Evolutionary conservation across 805 yeast genomes (phyloP).

Genomic region (Candida cerambycidarum): DNA sequence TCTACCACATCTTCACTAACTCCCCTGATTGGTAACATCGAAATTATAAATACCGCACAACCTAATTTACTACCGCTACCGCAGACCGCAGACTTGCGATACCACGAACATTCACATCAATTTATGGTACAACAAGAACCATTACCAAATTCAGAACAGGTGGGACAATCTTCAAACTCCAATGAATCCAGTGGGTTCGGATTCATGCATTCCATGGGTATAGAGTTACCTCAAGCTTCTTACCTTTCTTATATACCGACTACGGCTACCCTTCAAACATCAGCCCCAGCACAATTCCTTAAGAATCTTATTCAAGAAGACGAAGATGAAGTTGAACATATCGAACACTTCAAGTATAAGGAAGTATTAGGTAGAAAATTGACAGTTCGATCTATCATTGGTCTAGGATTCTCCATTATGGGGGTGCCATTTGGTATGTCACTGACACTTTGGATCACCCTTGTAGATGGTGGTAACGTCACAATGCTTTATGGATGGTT

Average conservation of each 20-base stretch:
- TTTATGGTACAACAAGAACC: not conserved
- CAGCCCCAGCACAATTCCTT: slow-evolving; percentile 15
- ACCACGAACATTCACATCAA: not conserved
- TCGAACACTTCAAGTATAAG: slow-evolving; percentile 72
- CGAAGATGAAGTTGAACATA: slow-evolving; percentile 52
- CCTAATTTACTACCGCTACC: too few relatives aligned
- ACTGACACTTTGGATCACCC: slow-evolving; percentile 67
- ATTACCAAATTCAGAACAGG: too few relatives aligned
- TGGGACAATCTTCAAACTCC: not conserved
- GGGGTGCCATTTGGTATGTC: slow-evolving; percentile 80
- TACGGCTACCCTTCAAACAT: slow-evolving; percentile 4
- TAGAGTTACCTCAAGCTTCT: slow-evolving; percentile 9
- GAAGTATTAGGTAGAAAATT: slow-evolving; percentile 69
- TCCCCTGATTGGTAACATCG: too few relatives aligned
- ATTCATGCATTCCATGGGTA: not conserved
- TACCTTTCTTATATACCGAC: slow-evolving; percentile 13
- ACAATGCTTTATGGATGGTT: slow-evolving; percentile 77
- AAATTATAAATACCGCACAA: too few relatives aligned
- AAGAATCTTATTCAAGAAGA: slow-evolving; percentile 23
- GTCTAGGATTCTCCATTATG: slow-evolving; percentile 78
- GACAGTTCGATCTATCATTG: slow-evolving; percentile 69
- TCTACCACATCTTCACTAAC: too few relatives aligned
- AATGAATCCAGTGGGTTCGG: not conserved
- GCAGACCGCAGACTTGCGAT: not conserved
- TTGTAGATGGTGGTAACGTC: slow-evolving; percentile 74